A percentile compares a stretch with the other conserved stretches of the same genome.
Conservation (phyloP, 2,329 filamentous ascomycete genomes). For the Blumeriella jaapii region DNA sequence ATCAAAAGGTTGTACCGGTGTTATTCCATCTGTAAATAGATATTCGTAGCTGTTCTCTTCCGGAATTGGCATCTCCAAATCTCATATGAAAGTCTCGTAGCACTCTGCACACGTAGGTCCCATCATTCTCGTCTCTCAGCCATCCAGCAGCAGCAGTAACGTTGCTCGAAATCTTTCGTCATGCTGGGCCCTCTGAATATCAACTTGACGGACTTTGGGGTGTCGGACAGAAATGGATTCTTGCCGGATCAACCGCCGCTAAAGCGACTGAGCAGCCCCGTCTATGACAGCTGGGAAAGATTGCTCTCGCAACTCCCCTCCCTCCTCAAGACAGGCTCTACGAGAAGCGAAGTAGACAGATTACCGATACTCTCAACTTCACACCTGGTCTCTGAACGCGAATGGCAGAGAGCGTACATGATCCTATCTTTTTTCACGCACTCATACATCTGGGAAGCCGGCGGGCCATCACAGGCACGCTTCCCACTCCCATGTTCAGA, state of each 20-base stretch:
- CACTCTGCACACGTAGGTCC: too few relatives aligned
- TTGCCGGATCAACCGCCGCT: slow-evolving; percentile 62
- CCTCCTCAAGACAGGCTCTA: slow-evolving; percentile 50
- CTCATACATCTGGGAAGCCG: slow-evolving; percentile 81
- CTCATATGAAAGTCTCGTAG: too few relatives aligned
- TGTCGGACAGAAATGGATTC: slow-evolving; percentile 49
- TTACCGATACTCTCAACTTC: slow-evolving; percentile 62
- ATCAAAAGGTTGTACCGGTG: too few relatives aligned
- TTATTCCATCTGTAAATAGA: too few relatives aligned
- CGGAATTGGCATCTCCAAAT: too few relatives aligned
- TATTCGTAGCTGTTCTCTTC: too few relatives aligned
- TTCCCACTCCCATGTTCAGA: not conserved
- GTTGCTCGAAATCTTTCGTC: not conserved
- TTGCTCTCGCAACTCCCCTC: slow-evolving; percentile 56
- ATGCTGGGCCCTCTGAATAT: slow-evolving; percentile 22
- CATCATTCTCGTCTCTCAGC: too few relatives aligned
- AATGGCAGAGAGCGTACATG: slow-evolving; percentile 75
- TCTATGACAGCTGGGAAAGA: slow-evolving; percentile 73
- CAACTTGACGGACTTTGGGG: slow-evolving; percentile 17
- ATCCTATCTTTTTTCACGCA: slow-evolving; percentile 72
- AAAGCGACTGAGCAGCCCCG: slow-evolving; percentile 50
- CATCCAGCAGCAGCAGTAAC: too few relatives aligned
- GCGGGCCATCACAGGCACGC: slow-evolving; percentile 57
- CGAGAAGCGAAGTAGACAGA: slow-evolving; percentile 50
- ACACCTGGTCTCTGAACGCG: slow-evolving; percentile 48